Conservation (phyloP, 225 moss, liverwort and hornwort genomes). For the Bryum argenteum region DNA sequence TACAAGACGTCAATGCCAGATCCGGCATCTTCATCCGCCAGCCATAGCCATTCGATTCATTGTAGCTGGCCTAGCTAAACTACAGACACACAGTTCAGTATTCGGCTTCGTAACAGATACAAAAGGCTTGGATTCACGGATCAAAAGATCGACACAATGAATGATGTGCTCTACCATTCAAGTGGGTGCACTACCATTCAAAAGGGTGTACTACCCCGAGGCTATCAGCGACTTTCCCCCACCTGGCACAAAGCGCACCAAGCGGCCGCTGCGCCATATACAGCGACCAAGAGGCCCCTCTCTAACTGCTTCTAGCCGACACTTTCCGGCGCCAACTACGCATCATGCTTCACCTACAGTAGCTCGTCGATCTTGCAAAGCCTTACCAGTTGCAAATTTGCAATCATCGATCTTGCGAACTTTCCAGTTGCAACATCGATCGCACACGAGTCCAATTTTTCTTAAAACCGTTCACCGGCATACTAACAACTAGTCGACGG, state of each 20-base stretch:
- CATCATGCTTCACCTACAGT: too few species aligned
- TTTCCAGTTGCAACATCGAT: too few species aligned
- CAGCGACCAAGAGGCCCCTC: not conserved
- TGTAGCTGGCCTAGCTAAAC: not conserved
- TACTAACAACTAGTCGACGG: not conserved
- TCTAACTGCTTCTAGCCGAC: not conserved
- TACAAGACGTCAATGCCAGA: conserved; percentile 15
- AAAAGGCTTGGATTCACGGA: not conserved
- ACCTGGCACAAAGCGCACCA: not conserved
- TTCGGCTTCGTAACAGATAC: not conserved
- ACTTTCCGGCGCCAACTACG: not conserved
- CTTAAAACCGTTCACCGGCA: not conserved
- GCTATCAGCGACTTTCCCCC: not conserved
- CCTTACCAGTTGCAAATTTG: too few species aligned
- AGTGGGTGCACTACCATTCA: not conserved
- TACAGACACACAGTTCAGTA: not conserved
- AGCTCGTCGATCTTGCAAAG: too few species aligned
- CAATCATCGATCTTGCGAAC: too few species aligned
- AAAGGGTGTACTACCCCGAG: not conserved
- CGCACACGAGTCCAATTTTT: too few species aligned
- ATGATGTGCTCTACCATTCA: not conserved
- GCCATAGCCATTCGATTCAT: not conserved
- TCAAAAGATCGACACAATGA: not conserved
- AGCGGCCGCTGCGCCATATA: not conserved
- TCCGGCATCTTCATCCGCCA: not conserved